phyloP scores from a whole-genome alignment of 225 moss, liverwort and hornwort species.

The Marchantia polymorpha region DNA sequence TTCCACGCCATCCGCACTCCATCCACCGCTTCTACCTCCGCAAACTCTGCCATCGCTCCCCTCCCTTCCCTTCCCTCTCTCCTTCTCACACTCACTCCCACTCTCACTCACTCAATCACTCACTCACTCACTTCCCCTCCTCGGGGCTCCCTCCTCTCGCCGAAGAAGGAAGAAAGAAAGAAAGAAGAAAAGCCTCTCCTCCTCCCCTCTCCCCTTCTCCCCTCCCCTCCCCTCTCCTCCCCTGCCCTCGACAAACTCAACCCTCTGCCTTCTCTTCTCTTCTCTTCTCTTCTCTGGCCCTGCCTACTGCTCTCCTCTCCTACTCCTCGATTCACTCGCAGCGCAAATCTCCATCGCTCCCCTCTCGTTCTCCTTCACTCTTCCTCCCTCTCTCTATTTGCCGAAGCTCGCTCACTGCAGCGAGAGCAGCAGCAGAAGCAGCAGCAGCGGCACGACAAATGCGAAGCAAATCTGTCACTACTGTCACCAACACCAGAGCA shows the following conservation, averaged over 20 bases:
- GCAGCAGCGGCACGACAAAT: neutral
- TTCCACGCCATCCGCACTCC: constrained; percentile 98
- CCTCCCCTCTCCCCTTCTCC: no score
- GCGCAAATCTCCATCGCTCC: neutral
- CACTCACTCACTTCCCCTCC: neutral
- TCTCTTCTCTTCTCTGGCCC: neutral
- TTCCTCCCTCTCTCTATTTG: neutral
- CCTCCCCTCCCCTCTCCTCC: neutral
- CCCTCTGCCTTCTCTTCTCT: neutral
- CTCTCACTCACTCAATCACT: neutral
- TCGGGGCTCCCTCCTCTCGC: neutral
- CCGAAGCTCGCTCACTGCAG: neutral
- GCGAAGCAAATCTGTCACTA: neutral
- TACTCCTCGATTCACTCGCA: no score
- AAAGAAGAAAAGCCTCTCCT: neutral
- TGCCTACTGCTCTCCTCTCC: no score
- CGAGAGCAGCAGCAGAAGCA: neutral
- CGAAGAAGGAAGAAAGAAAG: constrained; percentile 7
- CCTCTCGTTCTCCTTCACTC: neutral
- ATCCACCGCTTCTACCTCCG: constrained; percentile 67
- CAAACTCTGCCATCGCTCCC: constrained; percentile 87
- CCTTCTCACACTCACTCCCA: neutral
- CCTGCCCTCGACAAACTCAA: neutral
- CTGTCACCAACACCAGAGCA: neutral
- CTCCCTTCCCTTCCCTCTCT: neutral